Evolutionary conservation across 768 basidiomycete species (phyloP).

Genomic region (Termitomyces sp.): DNA sequence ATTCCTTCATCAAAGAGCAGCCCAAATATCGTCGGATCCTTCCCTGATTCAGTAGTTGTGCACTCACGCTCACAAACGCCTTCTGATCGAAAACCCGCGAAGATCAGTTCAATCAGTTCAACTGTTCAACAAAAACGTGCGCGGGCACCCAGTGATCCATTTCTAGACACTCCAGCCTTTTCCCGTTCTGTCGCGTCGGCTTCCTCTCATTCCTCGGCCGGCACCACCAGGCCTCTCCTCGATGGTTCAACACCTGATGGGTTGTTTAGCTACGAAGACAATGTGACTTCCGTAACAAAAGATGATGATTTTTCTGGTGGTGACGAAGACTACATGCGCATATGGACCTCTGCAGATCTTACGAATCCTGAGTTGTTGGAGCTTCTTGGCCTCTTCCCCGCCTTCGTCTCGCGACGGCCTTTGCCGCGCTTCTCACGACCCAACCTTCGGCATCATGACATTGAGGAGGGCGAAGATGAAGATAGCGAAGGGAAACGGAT

Average conservation of each 20-base stretch:
- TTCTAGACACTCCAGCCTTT: slow-evolving; percentile 63
- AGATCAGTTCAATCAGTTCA: slow-evolving; percentile 38
- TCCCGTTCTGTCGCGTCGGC: slow-evolving; percentile 53
- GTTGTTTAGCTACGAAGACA: slow-evolving; percentile 28
- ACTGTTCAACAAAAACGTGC: slow-evolving; percentile 54
- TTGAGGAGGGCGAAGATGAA: slow-evolving; percentile 67
- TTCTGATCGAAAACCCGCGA: slow-evolving; percentile 34
- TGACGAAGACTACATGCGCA: slow-evolving; percentile 55
- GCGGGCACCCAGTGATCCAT: slow-evolving; percentile 75
- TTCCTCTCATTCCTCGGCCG: slow-evolving; percentile 41
- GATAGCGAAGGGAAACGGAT: slow-evolving; percentile 51
- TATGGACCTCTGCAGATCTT: slow-evolving; percentile 81
- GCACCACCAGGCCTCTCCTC: slow-evolving; percentile 25
- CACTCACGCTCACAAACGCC: slow-evolving; percentile 53
- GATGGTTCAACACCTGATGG: slow-evolving; percentile 31
- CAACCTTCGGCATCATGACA: slow-evolving; percentile 41
- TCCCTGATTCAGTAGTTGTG: slow-evolving; percentile 30
- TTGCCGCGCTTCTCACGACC: slow-evolving; percentile 64
- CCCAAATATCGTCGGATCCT: slow-evolving; percentile 26
- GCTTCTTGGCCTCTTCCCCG: slow-evolving; percentile 70
- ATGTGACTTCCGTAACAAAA: slow-evolving; percentile 29
- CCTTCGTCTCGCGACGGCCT: slow-evolving; percentile 65
- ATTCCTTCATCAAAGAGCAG: slow-evolving; percentile 33
- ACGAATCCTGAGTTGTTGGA: slow-evolving; percentile 67
- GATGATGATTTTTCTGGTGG: slow-evolving; percentile 24